Evolutionary conservation across 78 protist species (phyloP).

Genomic region (Dictyostelium purpureum): DNA sequence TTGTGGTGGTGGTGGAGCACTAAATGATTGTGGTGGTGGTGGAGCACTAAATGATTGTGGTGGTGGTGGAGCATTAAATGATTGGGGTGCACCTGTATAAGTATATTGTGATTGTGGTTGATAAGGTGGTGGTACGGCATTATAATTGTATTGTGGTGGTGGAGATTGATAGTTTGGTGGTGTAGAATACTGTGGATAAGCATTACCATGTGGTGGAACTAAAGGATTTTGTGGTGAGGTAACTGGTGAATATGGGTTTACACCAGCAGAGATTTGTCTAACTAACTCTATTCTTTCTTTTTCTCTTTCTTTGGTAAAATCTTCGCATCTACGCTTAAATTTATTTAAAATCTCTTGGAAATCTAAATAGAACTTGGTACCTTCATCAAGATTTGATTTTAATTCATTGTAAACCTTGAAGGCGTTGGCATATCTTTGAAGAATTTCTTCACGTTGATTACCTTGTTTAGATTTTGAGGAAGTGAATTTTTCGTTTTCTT

Average conservation of each 20-base stretch:
- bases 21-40: constrained; percentile 4
- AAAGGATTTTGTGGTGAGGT: constrained; percentile 17
- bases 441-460: constrained; percentile 52
- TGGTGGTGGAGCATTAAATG: neutral
- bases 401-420: constrained; percentile 64
- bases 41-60: constrained; percentile 6
- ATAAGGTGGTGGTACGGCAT: neutral
- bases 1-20: constrained; percentile 38
- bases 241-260: neutral
- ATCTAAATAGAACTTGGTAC: constrained; percentile 71
- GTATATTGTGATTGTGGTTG: constrained; percentile 10
- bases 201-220: neutral
- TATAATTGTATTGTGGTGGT: neutral
- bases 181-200: neutral
- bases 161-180: neutral
- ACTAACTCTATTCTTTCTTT: constrained; percentile 56
- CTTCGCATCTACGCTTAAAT: constrained; percentile 49
- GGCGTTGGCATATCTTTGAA: constrained; percentile 69
- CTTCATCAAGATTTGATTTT: constrained; percentile 76
- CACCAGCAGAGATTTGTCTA: constrained; percentile 44
- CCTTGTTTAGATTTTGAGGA: constrained; percentile 38
- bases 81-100: neutral
- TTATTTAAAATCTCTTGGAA: constrained; percentile 71
- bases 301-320: constrained; percentile 65
- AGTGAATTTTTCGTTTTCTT: constrained; percentile 66